Percentiles rank a stretch among this genome's conserved stretches.
phyloP scores from a whole-genome alignment of 805 yeast genomes.

The Ogataea degrootiae region DNA sequence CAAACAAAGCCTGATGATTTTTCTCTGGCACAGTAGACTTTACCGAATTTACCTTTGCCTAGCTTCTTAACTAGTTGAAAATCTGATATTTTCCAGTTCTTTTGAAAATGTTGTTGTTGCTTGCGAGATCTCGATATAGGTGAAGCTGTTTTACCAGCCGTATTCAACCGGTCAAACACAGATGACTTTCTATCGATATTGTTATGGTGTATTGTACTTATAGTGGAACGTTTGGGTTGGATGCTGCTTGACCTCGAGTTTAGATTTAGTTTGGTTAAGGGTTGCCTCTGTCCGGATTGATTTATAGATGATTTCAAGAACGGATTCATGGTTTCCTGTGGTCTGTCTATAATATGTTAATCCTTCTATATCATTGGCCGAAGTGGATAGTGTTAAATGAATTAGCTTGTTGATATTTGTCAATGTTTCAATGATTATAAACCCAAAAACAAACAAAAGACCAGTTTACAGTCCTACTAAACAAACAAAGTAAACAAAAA shows the following conservation, averaged over 20 bases:
- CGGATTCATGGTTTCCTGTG: neutral
- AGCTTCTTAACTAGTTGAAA: slow-evolving; percentile 84
- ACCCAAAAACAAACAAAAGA: too few species aligned
- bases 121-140: neutral
- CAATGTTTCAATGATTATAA: too few species aligned
- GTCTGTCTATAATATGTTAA: neutral
- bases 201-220: neutral
- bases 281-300: neutral
- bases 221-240: neutral
- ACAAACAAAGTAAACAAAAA: too few species aligned
- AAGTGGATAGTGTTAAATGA: neutral
- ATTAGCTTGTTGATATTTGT: too few species aligned
- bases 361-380: neutral
- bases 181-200: slow-evolving; percentile 1
- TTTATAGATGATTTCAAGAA: neutral
- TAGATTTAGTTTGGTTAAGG: neutral
- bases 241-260: neutral
- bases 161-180: slow-evolving; percentile 2
- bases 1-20: slow-evolving; percentile 70
- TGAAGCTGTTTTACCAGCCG: neutral
- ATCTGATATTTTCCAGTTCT: slow-evolving; percentile 37
- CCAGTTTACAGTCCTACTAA: too few species aligned
- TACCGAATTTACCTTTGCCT: slow-evolving; percentile 93
- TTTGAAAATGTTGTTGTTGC: slow-evolving; percentile 3
- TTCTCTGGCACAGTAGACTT: slow-evolving; percentile 84